phyloP scores from a whole-genome alignment of 495 filamentous ascomycete species.

The Podospora tetraspora region DNA sequence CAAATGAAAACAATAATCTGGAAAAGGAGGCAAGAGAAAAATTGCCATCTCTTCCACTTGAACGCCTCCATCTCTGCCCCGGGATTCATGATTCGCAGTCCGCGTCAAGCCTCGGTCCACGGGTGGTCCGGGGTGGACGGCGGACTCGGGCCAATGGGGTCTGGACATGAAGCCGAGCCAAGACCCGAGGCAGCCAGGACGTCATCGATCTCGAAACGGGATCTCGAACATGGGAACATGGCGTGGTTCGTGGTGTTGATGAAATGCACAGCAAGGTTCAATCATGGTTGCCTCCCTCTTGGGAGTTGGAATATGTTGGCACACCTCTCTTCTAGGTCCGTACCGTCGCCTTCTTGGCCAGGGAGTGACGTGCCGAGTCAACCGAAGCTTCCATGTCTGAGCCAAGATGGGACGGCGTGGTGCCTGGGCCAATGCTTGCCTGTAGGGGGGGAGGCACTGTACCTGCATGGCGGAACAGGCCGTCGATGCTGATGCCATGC shows the following conservation, averaged over 20 bases:
- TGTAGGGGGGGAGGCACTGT: neutral
- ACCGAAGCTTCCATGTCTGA: neutral
- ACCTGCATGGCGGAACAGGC: neutral
- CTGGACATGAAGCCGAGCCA: neutral
- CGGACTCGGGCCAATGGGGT: neutral
- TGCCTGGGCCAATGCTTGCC: neutral
- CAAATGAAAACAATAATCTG: neutral
- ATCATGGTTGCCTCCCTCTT: neutral
- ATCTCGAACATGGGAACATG: neutral
- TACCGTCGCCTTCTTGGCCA: neutral
- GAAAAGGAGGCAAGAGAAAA: neutral
- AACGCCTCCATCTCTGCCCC: neutral
- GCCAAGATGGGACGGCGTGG: neutral
- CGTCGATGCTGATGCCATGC: neutral
- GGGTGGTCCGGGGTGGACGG: neutral
- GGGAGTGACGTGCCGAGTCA: neutral
- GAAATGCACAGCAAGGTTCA: no score
- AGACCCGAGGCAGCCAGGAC: neutral
- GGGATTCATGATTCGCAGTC: neutral
- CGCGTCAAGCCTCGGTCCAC: neutral
- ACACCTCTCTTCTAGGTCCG: neutral
- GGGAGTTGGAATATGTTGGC: neutral
- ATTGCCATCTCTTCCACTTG: neutral
- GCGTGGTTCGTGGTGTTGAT: neutral
- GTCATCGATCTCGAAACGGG: neutral